These are phyloP conservation scores for Periconia sp. DNA, from an alignment of 2,329 filamentous ascomycete species.

Conservation along the genomic window DNA sequence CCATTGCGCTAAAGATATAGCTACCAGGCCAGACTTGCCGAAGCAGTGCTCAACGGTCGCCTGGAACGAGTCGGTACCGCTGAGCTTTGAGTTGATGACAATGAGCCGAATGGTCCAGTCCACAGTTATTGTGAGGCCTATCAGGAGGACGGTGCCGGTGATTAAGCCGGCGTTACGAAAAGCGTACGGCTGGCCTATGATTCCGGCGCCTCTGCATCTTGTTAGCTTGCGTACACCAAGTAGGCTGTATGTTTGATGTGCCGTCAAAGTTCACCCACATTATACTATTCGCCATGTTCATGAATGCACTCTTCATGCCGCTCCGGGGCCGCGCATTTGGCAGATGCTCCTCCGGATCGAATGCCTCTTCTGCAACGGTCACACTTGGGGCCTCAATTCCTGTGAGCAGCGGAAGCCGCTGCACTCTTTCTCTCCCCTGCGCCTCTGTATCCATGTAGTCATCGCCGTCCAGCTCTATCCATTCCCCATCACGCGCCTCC, in stretches of 20 bases:
- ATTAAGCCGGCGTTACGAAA: slow-evolving; percentile 88
- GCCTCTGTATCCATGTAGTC: slow-evolving; percentile 61
- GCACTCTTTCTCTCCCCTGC: slow-evolving; percentile 50
- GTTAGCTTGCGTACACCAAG: slow-evolving; percentile 16
- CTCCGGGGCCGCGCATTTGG: slow-evolving; percentile 78
- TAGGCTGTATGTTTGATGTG: not conserved
- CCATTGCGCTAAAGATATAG: slow-evolving; percentile 93
- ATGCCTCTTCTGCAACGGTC: slow-evolving; percentile 66
- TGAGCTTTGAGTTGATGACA: slow-evolving; percentile 96
- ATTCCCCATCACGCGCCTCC: slow-evolving; percentile 37
- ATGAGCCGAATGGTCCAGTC: slow-evolving; percentile 99
- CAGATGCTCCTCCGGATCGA: slow-evolving; percentile 64
- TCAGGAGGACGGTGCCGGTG: slow-evolving; percentile 77
- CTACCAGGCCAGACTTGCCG: slow-evolving; percentile 83
- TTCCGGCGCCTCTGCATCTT: slow-evolving; percentile 62
- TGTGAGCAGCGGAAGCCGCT: slow-evolving; percentile 74
- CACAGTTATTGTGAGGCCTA: slow-evolving; percentile 80
- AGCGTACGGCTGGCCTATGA: slow-evolving; percentile 89
- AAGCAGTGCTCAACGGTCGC: slow-evolving; percentile 96
- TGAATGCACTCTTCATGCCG: slow-evolving; percentile 85
- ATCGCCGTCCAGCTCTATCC: slow-evolving; percentile 64
- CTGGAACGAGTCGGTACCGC: slow-evolving; percentile 92
- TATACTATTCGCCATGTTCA: slow-evolving; percentile 99
- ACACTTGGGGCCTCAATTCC: slow-evolving; percentile 82
- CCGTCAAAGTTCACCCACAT: slow-evolving; percentile 58